Base-by-base conservation (phyloP, 257 asterid genomes). In the Primulina tabacum region DNA sequence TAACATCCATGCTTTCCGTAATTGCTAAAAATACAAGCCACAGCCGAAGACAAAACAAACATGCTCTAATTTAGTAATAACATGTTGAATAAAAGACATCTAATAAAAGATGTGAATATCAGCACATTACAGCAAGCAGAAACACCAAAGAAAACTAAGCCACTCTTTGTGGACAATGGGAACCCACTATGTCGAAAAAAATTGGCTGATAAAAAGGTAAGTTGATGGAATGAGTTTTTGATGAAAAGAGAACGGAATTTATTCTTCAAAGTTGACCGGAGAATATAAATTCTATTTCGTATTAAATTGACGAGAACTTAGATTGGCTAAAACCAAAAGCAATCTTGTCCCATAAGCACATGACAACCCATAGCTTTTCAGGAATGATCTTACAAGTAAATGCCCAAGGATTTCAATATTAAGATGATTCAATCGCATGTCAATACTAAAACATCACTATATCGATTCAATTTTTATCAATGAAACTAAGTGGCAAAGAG, bases 321-420 rank as follows among this genome's bases (percentile, higher is more conserved):
- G 35, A 68, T 61, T 60, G 2, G 20, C 8, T 43, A 14, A 60
- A 59, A 40, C 43, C 20, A 8, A 30, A 53, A 47, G 29, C 50
- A 37, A 55, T 17, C 18, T 64, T n/a, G 16, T 33, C 14, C 33
- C 4, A 65, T 32, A 33, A 55, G 62, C 66, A 69, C 30, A 29
- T 6, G 11, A 62, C 16, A 38, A 37, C 66, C 62, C 30, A 50
- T 50, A 64, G 56, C 33, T 64, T 71, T 21, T 58, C 17, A 35
- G 62, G 37, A 56, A 24, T 7, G 43, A 34, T 28, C 57, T 20
- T 40, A 60, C 60, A 47, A 12, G 47, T 28, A 50, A 20, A 62
- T 68, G 10, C 65, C 56, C 18, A 28, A 65, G 43, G 69, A 59
- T 26, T 56, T 69, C 60, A 64, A 55, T 14, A 50, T 61, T 32